Conservation (phyloP, 371 early-diverging fungal species). For the Funneliformis caledonium region DNA sequence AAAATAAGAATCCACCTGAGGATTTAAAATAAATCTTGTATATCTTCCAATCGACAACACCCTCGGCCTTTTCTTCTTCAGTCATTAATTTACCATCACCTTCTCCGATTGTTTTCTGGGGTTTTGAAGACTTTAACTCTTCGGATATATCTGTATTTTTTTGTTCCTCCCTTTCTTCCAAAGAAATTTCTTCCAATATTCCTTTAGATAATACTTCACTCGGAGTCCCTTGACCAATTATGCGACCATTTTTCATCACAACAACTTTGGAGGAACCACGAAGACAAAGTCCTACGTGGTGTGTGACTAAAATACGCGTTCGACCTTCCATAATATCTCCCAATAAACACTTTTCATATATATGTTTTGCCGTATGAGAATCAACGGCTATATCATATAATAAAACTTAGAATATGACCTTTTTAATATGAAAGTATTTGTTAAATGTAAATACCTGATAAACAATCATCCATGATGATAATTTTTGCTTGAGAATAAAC, state of each 20-base stretch:
- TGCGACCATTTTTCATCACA: conserved; percentile 63
- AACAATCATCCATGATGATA: conserved; percentile 82
- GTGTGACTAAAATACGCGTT: conserved; percentile 87
- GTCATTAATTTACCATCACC: conserved; percentile 58
- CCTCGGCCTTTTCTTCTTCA: conserved; percentile 70
- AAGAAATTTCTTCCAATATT: conserved; percentile 43
- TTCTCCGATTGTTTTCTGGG: conserved; percentile 12
- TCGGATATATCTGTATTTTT: conserved; percentile 33
- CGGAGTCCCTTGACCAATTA: conserved; percentile 51
- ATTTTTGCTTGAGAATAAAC: conserved; percentile 77
- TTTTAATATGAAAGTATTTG: not conserved
- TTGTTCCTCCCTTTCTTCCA: conserved; percentile 31
- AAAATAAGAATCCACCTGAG: conserved; percentile 65
- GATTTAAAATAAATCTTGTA: conserved; percentile 69
- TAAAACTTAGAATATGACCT: not conserved
- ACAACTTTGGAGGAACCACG: conserved; percentile 67
- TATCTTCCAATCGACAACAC: conserved; percentile 63
- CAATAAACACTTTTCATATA: conserved; percentile 72
- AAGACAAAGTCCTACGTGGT: conserved; percentile 82
- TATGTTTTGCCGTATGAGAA: conserved; percentile 86
- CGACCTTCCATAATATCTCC: conserved; percentile 74
- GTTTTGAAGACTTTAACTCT: conserved; percentile 19
- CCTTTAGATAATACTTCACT: conserved; percentile 55
- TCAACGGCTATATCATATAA: conserved; percentile 61
- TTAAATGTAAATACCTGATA: conserved; percentile 51